phyloP scores from a whole-genome alignment of 352 stramenopile genomes.

The Elongisporangium prolatum region DNA sequence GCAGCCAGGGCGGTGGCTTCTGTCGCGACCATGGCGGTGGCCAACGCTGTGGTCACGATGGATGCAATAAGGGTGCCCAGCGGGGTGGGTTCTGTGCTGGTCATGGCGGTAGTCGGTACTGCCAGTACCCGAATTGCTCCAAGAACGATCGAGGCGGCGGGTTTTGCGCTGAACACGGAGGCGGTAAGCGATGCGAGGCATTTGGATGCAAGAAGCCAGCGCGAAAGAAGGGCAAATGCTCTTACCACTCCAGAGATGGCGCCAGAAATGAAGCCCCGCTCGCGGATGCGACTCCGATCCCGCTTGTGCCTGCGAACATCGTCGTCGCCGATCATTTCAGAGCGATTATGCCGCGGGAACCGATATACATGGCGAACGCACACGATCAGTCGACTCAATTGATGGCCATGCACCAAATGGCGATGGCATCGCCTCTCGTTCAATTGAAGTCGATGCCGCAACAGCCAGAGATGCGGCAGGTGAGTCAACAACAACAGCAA shows the following conservation, averaged over 20 bases:
- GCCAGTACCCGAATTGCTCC: slow-evolving; percentile 34
- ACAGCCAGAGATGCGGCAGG: background rate
- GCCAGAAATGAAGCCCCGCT: background rate
- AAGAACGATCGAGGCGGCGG: slow-evolving; percentile 55
- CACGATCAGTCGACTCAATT: background rate
- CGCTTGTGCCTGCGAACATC: background rate
- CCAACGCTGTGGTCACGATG: slow-evolving; percentile 40
- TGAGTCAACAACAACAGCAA: background rate
- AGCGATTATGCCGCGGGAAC: background rate
- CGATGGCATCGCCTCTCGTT: background rate
- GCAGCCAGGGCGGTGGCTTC: slow-evolving; percentile 50
- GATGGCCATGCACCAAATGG: background rate
- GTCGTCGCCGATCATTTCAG: background rate
- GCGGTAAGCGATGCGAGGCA: slow-evolving; percentile 35
- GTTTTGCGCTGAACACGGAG: slow-evolving; percentile 48
- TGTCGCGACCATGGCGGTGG: slow-evolving; percentile 57
- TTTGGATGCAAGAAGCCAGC: slow-evolving; percentile 33
- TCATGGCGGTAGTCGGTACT: slow-evolving; percentile 39
- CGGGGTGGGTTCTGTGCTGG: slow-evolving; percentile 34
- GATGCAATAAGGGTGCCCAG: slow-evolving; percentile 41
- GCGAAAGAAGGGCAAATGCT: slow-evolving; percentile 44
- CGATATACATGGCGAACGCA: background rate
- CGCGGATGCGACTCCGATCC: background rate
- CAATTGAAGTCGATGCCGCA: background rate
- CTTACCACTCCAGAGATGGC: slow-evolving; percentile 19